Evolutionary conservation across 768 basidiomycete genomes (phyloP), one percentile per base, ranked within the genome.

Genomic region (Rhodotorula toruloides): DNA sequence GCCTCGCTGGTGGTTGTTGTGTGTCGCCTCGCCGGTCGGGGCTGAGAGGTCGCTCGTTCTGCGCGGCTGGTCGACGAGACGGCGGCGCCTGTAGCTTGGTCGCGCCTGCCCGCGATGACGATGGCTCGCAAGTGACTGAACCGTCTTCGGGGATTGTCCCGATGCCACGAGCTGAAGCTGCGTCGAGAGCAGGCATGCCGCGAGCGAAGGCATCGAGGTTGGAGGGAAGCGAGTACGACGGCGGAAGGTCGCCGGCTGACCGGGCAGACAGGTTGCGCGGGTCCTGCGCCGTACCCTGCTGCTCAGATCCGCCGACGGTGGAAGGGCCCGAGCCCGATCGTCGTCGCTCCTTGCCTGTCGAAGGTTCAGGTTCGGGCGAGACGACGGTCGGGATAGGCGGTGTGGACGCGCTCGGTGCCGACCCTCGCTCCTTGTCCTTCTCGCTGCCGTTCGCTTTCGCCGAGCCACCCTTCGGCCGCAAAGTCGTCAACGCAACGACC

Each of bases 401-500:
- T 2, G 40, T 25, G 3, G 47, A 25, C 27, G 25, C 27, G n/a
- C 27, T n/a, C 25, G 31, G 47, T 16, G 47, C 47, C 27, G 25
- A 16, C 47, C 31, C 43, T 19, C 19, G 27, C 1, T 11, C 47
- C 7, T 29, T 31, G 4, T 31, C 47, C 25, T 8, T 17, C 27
- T n/a, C 14, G 13, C 25, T n/a, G 47, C 5, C 3, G 21, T 29
- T 46, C 55, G 27, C 17, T 6, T 29, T 58, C 36, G 25, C 8
- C 52, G 12, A 3, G 6, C 27, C 16, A 19, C 27, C 47, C 25
- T 12, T 29, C 21, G 52, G 43, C 44, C 55, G 58, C 12, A 68
- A 36, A 36, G 65, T 68, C 19, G 72, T 70, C 8, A 99, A 85
- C 67, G 90, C 86, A 63, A 90, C 87, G 34, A 99, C 92, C 96